These are phyloP conservation scores for Helianthus tuberosus DNA, from an alignment of 129 eudicot species.

Conservation along the genomic window DNA sequence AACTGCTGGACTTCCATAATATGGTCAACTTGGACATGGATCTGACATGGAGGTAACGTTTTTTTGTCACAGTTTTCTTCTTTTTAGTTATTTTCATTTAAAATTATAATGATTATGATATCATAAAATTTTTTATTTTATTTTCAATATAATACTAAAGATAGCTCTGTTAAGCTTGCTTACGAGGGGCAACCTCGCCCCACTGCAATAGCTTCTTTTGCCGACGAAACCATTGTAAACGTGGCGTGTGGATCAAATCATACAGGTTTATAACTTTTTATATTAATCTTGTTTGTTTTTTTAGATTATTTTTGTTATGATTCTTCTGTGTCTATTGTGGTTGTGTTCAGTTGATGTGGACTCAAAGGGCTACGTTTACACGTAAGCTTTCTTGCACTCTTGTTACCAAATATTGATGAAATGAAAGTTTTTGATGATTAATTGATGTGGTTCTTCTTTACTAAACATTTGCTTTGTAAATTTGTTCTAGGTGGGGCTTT, in stretches of 20 bases:
- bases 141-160: constrained; percentile 88
- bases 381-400: constrained; percentile 61
- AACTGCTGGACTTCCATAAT: constrained; percentile 98
- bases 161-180: constrained; percentile 93
- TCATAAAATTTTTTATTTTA: neutral
- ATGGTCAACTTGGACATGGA: constrained; percentile 99
- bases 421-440: constrained; percentile 11
- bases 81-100: neutral
- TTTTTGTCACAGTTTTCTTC: neutral
- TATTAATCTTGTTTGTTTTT: neutral
- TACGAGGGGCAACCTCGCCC: constrained; percentile 98
- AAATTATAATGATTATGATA: neutral
- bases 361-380: constrained; percentile 85
- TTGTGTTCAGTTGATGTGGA: constrained; percentile 81
- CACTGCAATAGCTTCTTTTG: constrained; percentile 65
- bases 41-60: constrained; percentile 82
- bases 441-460: neutral
- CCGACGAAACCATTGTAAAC: constrained; percentile 82
- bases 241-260: constrained; percentile 98
- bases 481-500: constrained; percentile 76
- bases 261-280: constrained; percentile 52
- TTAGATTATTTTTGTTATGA: neutral
- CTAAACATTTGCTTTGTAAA: neutral
- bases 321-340: constrained; percentile 24
- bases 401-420: neutral